These are phyloP conservation scores for Suillus bovinus DNA, from an alignment of 768 basidiomycete species.

Conservation along the genomic window DNA sequence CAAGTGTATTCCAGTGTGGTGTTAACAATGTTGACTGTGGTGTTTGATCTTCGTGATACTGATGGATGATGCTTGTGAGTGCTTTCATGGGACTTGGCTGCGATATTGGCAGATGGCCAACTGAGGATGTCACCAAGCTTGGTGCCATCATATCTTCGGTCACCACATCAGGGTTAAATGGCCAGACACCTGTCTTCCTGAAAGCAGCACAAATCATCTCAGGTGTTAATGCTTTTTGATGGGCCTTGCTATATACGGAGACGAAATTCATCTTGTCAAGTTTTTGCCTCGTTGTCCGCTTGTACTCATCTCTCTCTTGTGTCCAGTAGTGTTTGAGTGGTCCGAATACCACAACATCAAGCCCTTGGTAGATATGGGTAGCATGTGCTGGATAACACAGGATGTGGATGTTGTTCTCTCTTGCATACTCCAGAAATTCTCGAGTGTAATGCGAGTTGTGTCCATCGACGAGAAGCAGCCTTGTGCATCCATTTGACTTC, in stretches of 20 bases:
- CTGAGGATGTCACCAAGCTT: constrained; percentile 30
- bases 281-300: neutral
- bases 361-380: constrained; percentile 45
- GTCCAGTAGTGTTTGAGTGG: constrained; percentile 32
- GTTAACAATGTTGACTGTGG: too few species aligned
- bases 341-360: constrained; percentile 40
- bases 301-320: constrained; percentile 10
- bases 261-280: constrained; percentile 11
- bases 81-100: constrained; percentile 12
- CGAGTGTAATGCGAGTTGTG: constrained; percentile 14
- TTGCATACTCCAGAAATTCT: constrained; percentile 30
- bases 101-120: constrained; percentile 22
- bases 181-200: constrained; percentile 38
- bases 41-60: neutral
- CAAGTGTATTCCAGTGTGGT: too few species aligned
- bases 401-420: constrained; percentile 36
- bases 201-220: constrained; percentile 39
- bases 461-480: constrained; percentile 29
- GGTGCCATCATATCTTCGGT: constrained; percentile 36
- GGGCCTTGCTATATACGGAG: constrained; percentile 17
- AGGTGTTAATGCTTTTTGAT: constrained; percentile 27
- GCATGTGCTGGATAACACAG: constrained; percentile 47
- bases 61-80: constrained; percentile 1
- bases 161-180: constrained; percentile 37
- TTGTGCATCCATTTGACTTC: constrained; percentile 22